Evolutionary conservation across 768 basidiomycete genomes (phyloP), one percentile per base, ranked within the genome.

Genomic region (Harrya chromipes): DNA sequence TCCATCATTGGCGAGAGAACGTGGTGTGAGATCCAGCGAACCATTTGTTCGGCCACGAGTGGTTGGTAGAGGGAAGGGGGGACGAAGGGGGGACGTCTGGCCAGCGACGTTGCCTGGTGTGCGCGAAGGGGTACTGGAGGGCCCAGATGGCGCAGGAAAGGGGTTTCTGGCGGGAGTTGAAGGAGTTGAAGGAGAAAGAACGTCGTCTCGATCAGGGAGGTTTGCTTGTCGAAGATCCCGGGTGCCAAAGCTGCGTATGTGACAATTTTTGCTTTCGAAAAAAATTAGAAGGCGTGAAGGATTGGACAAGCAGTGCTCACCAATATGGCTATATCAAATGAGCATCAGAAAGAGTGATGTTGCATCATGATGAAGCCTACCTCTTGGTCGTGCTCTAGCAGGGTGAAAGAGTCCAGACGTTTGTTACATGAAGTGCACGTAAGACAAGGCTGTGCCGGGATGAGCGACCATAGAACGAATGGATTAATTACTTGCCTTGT

Each of bases 321-420:
- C 73, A 76, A 61, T 76, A 76, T n/a, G 75, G 74, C 74, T 75
- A 46, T 24, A 46, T 11, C 20, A 43, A 39, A 19, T 39, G 17
- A 46, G 13, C 12, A 23, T 54, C 36, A 44, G 42, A 42, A 41
- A 40, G 47, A 46, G 42, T 26, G 31, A 37, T 45, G 34, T 31
- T 10, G 24, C 21, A 20, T 21, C 31, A 43, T 27, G 14, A 50
- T 23, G 34, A 43, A 47, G 40, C 8, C 81, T 54, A 89, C 91
- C 77, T 88, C 73, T 62, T 85, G 78, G 60, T 94, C 82, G 63
- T 94, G 92, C 65, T 94, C 92, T 7, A 92, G 72, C 20, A 94
- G 73, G 17, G 79, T 79, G 47, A 79, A 70, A 0, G 90, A 89
- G 62, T 92, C 90, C 13, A 94, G 74, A 31, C 88, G 74, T 66